These are phyloP conservation scores for Sarocladium oryzae DNA, from an alignment of 2,329 filamentous ascomycete genomes.

Conservation along the genomic window DNA sequence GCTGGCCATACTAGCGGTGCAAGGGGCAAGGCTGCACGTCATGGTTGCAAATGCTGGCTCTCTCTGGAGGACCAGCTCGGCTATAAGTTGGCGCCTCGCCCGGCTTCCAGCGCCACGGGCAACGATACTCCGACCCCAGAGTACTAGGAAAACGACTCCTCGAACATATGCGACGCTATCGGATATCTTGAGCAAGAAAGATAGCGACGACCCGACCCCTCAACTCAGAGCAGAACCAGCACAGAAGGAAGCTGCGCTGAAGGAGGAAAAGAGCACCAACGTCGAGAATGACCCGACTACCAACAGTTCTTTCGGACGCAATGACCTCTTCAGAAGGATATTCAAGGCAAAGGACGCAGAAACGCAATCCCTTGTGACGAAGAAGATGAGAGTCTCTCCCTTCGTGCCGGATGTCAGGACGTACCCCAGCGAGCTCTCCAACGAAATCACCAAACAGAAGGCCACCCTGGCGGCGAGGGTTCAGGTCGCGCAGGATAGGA, in stretches of 20 bases:
- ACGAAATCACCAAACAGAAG: conserved; percentile 16
- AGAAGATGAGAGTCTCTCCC: conserved; percentile 8
- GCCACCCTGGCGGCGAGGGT: conserved; percentile 22
- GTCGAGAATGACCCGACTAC: background rate
- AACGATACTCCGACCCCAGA: background rate
- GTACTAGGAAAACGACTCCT: too few species aligned
- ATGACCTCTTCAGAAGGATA: background rate
- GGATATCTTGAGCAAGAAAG: background rate
- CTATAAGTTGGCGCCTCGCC: background rate
- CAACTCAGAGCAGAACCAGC: background rate
- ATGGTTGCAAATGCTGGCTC: background rate
- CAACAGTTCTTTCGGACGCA: background rate
- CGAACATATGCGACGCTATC: background rate
- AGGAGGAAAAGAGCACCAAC: background rate
- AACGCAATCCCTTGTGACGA: background rate
- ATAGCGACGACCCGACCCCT: background rate
- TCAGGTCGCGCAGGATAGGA: conserved; percentile 30
- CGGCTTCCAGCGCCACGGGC: background rate
- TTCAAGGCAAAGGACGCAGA: conserved; percentile 5
- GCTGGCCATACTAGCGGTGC: too few species aligned
- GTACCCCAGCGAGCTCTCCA: conserved; percentile 11
- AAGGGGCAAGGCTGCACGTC: background rate
- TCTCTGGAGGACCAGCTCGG: background rate
- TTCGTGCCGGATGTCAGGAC: conserved; percentile 8
- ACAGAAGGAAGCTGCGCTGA: background rate